Evolutionary conservation across 23 red algal genomes (phyloP), one percentile per base, ranked within the genome.

Genomic region (Gracilaria caudata): DNA sequence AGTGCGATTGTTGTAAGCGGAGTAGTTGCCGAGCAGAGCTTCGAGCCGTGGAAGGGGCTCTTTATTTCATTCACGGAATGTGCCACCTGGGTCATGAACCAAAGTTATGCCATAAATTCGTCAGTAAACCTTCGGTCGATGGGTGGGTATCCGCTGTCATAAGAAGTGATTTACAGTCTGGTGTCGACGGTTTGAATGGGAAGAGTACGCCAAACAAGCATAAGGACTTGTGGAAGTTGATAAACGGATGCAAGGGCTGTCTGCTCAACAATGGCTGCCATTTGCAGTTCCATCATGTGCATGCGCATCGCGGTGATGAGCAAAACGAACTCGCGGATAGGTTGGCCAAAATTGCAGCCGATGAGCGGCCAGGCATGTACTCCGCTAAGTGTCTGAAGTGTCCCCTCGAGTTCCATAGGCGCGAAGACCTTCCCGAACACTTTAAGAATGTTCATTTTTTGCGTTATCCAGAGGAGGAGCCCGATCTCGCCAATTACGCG

Each of bases 11-110:
- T 3, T 3, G 30, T 5, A 29, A 49, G 10, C 72, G 49, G 6
- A 77, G 38, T 3, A 49, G 30, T 38, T 51, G 49, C 47, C 72
- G 72, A 5, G 72, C 72, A 2, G 72, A 51, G 43, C 47, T 77
- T 24, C 72, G 72, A 24, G 72, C 72, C 24, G 72, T 24, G 21
- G 7, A 49, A 40, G 47, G 11, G 23, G 79, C 79, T 38, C 37
- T 63, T 2, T 9, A 58, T 10, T 83, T 56, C 79, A 83, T 68
- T 26, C 59, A 40, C 79, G 32, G 25, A 68, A 9, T 34, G 63
- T 68, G 63, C 28, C 7, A 61, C 5, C 26, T 9, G 16, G 57
- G 57, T 6, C 57, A 61, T 61, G n/a, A n/a, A n/a, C n/a, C n/a
- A n/a, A n/a, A n/a, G n/a, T n/a, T n/a, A n/a, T n/a, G n/a, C n/a